Conservation (phyloP, 306 rosid genomes). For the Dalbergia oliveri region DNA sequence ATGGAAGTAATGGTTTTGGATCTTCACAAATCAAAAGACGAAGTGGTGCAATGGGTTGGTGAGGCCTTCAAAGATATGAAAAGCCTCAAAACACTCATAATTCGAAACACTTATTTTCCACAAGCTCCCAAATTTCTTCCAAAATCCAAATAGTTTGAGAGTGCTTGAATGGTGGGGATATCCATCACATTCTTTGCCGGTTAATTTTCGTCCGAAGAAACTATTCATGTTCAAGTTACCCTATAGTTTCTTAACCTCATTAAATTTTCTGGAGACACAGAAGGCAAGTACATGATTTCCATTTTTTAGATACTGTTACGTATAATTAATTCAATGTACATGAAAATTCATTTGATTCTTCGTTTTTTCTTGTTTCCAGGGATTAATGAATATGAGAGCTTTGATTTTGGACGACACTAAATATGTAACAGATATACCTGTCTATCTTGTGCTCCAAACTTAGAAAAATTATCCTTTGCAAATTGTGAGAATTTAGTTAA, state of each 20-base stretch:
- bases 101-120: background rate
- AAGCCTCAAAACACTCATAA: background rate
- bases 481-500: no score
- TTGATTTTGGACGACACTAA: no score
- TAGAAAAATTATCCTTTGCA: no score
- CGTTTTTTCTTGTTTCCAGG: no score
- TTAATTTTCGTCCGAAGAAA: background rate
- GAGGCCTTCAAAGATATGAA: background rate
- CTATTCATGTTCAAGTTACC: background rate
- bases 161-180: background rate
- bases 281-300: no score
- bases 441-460: background rate
- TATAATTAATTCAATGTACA: no score
- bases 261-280: no score
- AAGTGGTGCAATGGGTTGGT: background rate
- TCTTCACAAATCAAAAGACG: no score
- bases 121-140: constrained; percentile 5
- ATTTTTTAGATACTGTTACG: no score
- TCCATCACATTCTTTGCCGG: background rate
- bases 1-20: background rate
- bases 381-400: background rate
- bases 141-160: constrained; percentile 20
- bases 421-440: background rate
- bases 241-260: no score
- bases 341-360: no score